These are phyloP conservation scores for Falciphora oryzae DNA, from an alignment of 2,329 filamentous ascomycete species.

Conservation along the genomic window DNA sequence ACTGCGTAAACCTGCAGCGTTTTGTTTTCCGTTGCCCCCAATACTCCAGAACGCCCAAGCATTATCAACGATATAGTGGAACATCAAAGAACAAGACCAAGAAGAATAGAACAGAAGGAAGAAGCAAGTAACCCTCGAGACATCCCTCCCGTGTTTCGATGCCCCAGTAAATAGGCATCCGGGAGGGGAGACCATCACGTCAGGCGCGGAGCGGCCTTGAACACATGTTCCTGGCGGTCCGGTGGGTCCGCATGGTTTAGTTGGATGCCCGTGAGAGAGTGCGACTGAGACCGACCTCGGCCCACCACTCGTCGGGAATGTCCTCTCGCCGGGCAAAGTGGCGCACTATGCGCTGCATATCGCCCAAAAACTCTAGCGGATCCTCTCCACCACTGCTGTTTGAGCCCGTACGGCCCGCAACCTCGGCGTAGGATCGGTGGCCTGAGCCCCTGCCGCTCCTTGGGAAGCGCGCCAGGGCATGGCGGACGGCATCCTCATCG, in stretches of 20 bases:
- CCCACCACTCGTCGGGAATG: conserved; percentile 81
- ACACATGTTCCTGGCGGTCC: not conserved
- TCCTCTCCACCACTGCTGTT: conserved; percentile 28
- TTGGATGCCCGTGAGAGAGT: conserved; percentile 37
- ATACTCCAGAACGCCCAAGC: not conserved
- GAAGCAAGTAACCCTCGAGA: not conserved
- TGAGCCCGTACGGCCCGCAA: conserved; percentile 31
- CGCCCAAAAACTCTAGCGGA: conserved; percentile 34
- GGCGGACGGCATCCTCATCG: conserved; percentile 18
- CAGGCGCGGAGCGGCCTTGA: not conserved
- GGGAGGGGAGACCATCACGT: not conserved
- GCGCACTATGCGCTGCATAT: conserved; percentile 68
- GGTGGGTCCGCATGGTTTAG: not conserved
- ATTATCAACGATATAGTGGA: not conserved
- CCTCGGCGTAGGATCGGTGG: conserved; percentile 35
- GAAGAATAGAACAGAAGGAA: conserved; percentile 1
- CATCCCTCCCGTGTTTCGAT: not conserved
- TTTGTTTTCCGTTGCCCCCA: not conserved
- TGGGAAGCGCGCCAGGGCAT: conserved; percentile 17
- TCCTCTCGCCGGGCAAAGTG: conserved; percentile 65
- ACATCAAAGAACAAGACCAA: conserved; percentile 6
- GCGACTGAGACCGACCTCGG: conserved; percentile 59
- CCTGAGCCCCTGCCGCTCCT: conserved; percentile 7
- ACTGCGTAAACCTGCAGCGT: not conserved
- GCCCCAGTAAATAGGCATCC: too few relatives aligned